phyloP scores from a whole-genome alignment of 331 rosid genomes.

The Quercus phellos region DNA sequence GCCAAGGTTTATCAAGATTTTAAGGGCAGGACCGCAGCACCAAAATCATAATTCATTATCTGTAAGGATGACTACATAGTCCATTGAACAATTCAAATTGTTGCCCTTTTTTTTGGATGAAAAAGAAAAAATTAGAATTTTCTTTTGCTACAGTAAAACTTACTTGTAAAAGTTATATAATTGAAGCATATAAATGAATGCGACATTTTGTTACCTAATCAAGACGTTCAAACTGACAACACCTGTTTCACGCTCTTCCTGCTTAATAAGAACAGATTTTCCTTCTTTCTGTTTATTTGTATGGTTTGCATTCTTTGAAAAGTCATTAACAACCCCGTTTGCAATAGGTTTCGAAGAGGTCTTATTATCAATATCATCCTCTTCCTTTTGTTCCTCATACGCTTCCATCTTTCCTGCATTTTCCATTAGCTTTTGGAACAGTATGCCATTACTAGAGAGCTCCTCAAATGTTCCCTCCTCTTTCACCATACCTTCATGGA shows the following conservation, averaged over 20 bases:
- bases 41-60: neutral
- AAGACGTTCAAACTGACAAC: conserved; percentile 75
- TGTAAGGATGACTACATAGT: neutral
- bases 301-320: conserved; percentile 32
- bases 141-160: neutral
- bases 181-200: neutral
- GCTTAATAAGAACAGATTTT: conserved; percentile 66
- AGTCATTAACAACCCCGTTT: conserved; percentile 32
- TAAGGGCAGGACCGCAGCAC: neutral
- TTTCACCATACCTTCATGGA: conserved; percentile 59
- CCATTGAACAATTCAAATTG: neutral
- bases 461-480: conserved; percentile 90
- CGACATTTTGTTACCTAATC: conserved; percentile 34
- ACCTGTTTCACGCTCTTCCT: conserved; percentile 91
- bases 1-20: neutral
- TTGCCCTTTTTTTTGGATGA: neutral
- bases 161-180: neutral
- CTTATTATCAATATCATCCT: conserved; percentile 20
- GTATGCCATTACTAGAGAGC: conserved; percentile 47
- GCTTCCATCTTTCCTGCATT: conserved; percentile 88
- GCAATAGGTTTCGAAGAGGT: conserved; percentile 23
- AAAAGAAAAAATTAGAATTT: neutral
- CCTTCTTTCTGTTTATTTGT: conserved; percentile 42
- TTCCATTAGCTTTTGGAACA: conserved; percentile 89
- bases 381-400: conserved; percentile 31